Base-by-base conservation (phyloP, 768 basidiomycete genomes). In the Hemileccinum rubropunctum region DNA sequence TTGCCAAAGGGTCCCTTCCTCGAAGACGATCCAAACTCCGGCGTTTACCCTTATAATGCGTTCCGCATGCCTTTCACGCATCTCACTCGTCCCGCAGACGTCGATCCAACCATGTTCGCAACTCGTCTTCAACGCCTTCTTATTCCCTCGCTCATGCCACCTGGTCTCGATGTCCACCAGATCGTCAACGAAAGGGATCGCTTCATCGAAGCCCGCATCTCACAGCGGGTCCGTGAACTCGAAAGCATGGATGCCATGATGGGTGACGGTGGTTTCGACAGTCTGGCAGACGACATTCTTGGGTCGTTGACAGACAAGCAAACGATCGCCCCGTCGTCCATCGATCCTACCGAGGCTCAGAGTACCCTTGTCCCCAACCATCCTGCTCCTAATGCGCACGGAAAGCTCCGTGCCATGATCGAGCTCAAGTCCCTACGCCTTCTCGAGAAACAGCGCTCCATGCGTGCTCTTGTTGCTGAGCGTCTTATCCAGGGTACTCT, bases 11-110 rank as follows among this genome's bases (percentile, higher is more conserved):
- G 83, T 0, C 81, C 83, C 6, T 84, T 83, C 69, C 73, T 89
- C 27, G 92, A 95, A 53, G 87, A 88, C 63, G 82, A 95, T 64
- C 73, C 80, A 45, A 76, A 81, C 50, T 93, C 91, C 0, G 81
- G 82, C 35, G 84, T 95, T 51, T 93, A 95, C 60, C 94, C 94
- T 3, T 95, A 94, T 74, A 95, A 95, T 66, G 86, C 94, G 17
- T 95, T 83, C 64, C 77, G 80, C 26, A 82, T 93, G 59, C 94
- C 94, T 12, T 87, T 95, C 65, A 76, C 84, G 3, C 86, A 91
- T 54, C 81, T 90, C 56, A 84, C 86, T 52, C 83, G 88, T 34
- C 73, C 78, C 21, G 56, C 79, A 27, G 81, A 82, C 45, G 75
- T 73, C 43, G 82, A 83, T 61, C 83, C 84, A 13, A 69, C 75